Evolutionary conservation across 73 alveolate genomes (phyloP).

Genomic region (Paramecium biaurelia): DNA sequence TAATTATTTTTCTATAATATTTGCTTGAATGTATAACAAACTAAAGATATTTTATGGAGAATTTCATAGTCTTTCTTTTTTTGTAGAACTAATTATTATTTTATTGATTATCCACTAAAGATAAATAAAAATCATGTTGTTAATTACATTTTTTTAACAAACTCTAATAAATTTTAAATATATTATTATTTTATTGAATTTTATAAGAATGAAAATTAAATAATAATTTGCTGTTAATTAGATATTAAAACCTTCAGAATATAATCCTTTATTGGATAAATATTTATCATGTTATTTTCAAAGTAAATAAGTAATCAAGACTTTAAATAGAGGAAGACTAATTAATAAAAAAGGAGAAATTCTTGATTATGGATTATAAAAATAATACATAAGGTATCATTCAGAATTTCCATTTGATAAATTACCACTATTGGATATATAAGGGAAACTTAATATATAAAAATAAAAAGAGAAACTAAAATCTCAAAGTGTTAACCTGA

Average conservation of each 20-base stretch:
- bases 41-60: too few relatives aligned
- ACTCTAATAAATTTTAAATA: background rate
- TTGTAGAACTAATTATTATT: too few relatives aligned
- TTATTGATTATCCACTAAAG: background rate
- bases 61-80: too few relatives aligned
- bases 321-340: background rate
- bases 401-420: background rate
- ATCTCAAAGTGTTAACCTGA: background rate
- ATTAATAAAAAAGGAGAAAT: background rate
- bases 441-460: background rate
- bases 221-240: background rate
- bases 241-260: background rate
- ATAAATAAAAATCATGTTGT: background rate
- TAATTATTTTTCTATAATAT: background rate
- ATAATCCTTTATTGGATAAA: background rate
- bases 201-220: background rate
- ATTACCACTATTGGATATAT: background rate
- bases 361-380: background rate
- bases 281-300: background rate
- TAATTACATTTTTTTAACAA: background rate
- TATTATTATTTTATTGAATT: background rate
- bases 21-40: background rate
- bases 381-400: background rate
- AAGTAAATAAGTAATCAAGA: background rate
- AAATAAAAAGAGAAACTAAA: background rate